Evolutionary conservation across 805 yeast genomes (phyloP).

Genomic region (Candida quercuum): DNA sequence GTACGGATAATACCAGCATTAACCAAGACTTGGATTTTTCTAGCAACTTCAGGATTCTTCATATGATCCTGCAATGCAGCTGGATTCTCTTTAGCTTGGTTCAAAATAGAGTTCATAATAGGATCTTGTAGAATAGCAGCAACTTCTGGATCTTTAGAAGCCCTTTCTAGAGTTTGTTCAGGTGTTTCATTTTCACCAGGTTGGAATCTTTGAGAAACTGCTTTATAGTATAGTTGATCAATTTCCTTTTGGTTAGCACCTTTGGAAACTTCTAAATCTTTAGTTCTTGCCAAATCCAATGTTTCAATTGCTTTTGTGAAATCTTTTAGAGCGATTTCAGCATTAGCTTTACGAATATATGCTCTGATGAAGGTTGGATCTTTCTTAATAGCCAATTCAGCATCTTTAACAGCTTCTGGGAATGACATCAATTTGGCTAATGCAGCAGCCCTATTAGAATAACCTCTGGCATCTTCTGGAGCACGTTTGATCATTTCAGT

Average conservation of each 20-base stretch:
- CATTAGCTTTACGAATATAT: constrained; percentile 93
- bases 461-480: constrained; percentile 96
- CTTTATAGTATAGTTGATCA: constrained; percentile 75
- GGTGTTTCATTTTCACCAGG: constrained; percentile 78
- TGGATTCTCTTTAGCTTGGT: constrained; percentile 92
- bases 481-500: constrained; percentile 94
- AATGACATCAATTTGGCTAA: constrained; percentile 90
- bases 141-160: constrained; percentile 90
- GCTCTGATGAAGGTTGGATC: constrained; percentile 93
- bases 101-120: constrained; percentile 90
- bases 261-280: constrained; percentile 59
- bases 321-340: constrained; percentile 87
- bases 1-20: constrained; percentile 97
- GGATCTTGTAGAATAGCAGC: constrained; percentile 87
- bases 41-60: constrained; percentile 90
- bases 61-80: constrained; percentile 96
- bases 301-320: constrained; percentile 79
- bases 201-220: constrained; percentile 73
- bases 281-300: constrained; percentile 67
- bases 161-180: constrained; percentile 90
- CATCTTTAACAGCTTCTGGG: constrained; percentile 94
- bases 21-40: constrained; percentile 81
- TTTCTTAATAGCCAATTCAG: constrained; percentile 80
- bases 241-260: constrained; percentile 68
- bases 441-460: constrained; percentile 97